phyloP scores from a whole-genome alignment of 1,284 basidiomycete species.

The Leccinum proximum region DNA sequence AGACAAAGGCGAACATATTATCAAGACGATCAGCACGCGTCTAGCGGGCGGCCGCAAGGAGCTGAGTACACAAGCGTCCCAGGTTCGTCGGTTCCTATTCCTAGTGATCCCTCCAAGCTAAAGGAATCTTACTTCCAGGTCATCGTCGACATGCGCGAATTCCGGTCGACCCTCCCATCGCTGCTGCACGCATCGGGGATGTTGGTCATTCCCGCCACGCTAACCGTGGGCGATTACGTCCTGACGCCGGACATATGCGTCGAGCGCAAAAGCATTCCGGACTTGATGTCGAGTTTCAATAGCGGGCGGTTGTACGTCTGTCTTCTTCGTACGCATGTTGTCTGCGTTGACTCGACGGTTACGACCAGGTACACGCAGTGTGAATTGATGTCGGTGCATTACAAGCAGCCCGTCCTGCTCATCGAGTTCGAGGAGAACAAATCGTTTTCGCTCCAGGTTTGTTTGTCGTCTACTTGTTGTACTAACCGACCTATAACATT shows the following conservation, averaged over 20 bases:
- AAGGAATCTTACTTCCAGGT: constrained; percentile 47
- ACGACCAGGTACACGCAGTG: constrained; percentile 87
- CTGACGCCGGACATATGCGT: constrained; percentile 95
- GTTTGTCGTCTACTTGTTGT: constrained; percentile 18
- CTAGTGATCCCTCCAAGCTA: neutral
- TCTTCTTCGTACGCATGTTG: neutral
- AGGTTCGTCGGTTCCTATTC: constrained; percentile 41
- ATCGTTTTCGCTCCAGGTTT: constrained; percentile 86
- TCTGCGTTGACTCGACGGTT: constrained; percentile 1
- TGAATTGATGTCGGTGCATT: constrained; percentile 95
- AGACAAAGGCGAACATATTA: constrained; percentile 49
- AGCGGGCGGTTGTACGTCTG: constrained; percentile 83
- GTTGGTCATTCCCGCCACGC: constrained; percentile 84
- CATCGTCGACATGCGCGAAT: constrained; percentile 96
- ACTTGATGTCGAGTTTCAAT: constrained; percentile 90
- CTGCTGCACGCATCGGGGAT: constrained; percentile 85
- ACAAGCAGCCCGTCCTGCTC: constrained; percentile 92
- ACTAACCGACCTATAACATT: constrained; percentile 1
- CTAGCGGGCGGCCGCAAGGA: constrained; percentile 85
- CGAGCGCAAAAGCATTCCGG: constrained; percentile 92
- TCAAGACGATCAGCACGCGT: constrained; percentile 87
- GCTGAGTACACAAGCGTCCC: constrained; percentile 63
- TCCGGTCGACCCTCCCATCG: constrained; percentile 90
- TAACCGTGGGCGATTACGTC: constrained; percentile 97
- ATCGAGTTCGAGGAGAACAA: constrained; percentile 99